Base-by-base conservation (phyloP, 371 early-diverging fungal genomes). In the Parasitella parasitica region DNA sequence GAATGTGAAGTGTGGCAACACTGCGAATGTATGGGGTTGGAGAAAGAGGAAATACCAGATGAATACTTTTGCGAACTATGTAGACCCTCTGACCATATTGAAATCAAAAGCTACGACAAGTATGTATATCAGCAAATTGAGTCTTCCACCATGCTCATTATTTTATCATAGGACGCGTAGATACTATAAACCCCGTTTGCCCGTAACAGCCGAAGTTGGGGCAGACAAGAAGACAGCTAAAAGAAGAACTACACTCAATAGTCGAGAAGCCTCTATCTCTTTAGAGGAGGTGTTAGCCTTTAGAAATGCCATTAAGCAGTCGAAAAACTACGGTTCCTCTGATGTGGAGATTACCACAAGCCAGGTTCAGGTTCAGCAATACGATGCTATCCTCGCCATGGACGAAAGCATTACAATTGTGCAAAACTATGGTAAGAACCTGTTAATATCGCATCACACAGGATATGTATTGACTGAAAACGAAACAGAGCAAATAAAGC, bases 1-100 rank as follows among this genome's bases (percentile, higher is more conserved):
- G 77, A 83, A 8, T 94, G 94, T 69, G 81, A 86, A 64, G 92
- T 92, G 16, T 94, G 94, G 94, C 94, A 94, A 68, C 94, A 94
- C 69, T 88, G 89, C 59, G 85, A 86, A 37, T 94, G 94, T 67
- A 88, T 94, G 71, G 88, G 89, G 18, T 76, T 94, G 36, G 82
- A 84, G 22, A 76, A 84, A 54, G 80, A 87, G 57, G 82, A 89
- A 16, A 72, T 83, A 13, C 94, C 94, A n/a, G 89, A 92, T 59
- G 81, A 89, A 64, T 94, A 94, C 77, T 94, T 84, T 70, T 94
- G 94, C 69, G 94, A 94, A 56, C 78, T 81, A 35, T 93, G 94
- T 76, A 79, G 75, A 59, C 71, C 59, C 27, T 58, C 59, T 41
- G 67, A 58, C 26, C 67, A 63, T 43, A 26, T 71, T 8, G 65